Evolutionary conservation across 73 alveolate genomes (phyloP), one percentile per base, ranked within the genome.

Genomic region (Strombidium stylifer): DNA sequence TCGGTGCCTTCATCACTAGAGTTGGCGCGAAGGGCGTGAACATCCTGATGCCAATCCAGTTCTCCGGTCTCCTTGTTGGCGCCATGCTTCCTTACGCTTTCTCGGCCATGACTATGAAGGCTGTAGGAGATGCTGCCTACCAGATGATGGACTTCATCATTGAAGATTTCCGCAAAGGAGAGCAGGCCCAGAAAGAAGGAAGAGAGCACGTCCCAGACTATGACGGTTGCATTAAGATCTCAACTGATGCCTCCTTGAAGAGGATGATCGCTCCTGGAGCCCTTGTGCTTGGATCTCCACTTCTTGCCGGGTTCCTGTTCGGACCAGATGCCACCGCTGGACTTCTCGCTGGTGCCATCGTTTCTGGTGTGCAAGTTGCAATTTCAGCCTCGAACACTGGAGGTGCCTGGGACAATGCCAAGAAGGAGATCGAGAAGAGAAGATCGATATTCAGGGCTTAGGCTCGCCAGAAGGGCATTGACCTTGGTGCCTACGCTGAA

Each of bases 331-430:
- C 93, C 0, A 94, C 85, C 25, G 82, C 91, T 55, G 98, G 98
- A 20, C 77, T 91, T 4, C 81, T 91, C 23, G 95, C 98, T 30
- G 98, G 98, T 39, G 86, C 93, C 50, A 85, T 91, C n/a, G 93
- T 91, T 8, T 78, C 93, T 18, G 96, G 96, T 21, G 96, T 89
- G 19, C 75, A 91, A 70, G 68, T 91, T 82, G 98, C 98, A 15
- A 90, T 89, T 26, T 82, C 94, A 35, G 45, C 62, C 77, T 80
- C 95, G 61, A 93, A 93, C 87, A 34, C 97, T 23, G 97, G 97
- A 12, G 98, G 97, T 15, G 97, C 98, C 27, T 89, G 98, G 98
- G 97, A 93, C 73, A 93, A 93, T 72, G 95, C 97, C 46, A 90
- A 90, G 94, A 90, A 90, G 62, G 86, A 82, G 65, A 69, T 90